Evolutionary conservation across 768 basidiomycete genomes (phyloP).

Genomic region (Tricholoma terreum): DNA sequence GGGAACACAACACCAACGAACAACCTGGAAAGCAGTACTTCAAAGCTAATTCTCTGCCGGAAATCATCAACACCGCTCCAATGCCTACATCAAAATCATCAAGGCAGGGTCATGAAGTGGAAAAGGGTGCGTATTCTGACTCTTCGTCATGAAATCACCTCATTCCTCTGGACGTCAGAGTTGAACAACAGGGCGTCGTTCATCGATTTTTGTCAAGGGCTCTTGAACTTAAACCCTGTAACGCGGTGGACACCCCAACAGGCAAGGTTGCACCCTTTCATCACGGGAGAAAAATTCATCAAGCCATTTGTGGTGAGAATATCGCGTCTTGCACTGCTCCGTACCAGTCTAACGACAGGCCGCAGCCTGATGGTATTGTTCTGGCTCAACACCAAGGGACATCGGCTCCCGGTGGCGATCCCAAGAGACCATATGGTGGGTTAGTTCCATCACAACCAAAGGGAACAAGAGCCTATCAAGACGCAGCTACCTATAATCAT

Average conservation of each 20-base stretch:
- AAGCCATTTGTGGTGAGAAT: slow-evolving; percentile 76
- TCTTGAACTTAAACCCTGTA: slow-evolving; percentile 91
- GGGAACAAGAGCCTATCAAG: slow-evolving; percentile 81
- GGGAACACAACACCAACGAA: slow-evolving; percentile 93
- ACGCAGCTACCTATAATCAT: slow-evolving; percentile 92
- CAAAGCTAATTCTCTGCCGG: slow-evolving; percentile 88
- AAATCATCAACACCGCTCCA: slow-evolving; percentile 96
- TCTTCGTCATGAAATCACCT: slow-evolving; percentile 3
- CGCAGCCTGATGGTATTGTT: slow-evolving; percentile 52
- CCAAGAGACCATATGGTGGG: slow-evolving; percentile 91
- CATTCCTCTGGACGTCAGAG: slow-evolving; percentile 48
- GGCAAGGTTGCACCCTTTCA: slow-evolving; percentile 93
- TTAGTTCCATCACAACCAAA: slow-evolving; percentile 87
- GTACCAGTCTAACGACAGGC: slow-evolving; percentile 5
- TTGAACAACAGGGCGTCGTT: slow-evolving; percentile 92
- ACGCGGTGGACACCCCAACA: slow-evolving; percentile 98
- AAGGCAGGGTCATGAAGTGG: slow-evolving; percentile 76
- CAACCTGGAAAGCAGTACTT: slow-evolving; percentile 99
- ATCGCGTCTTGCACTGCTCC: background rate
- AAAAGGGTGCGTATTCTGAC: slow-evolving; percentile 64
- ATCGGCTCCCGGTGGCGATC: slow-evolving; percentile 42
- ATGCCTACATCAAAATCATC: slow-evolving; percentile 81
- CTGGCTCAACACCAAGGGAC: slow-evolving; percentile 27
- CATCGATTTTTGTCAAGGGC: slow-evolving; percentile 95
- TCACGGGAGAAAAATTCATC: slow-evolving; percentile 94